phyloP scores from a whole-genome alignment of 2,329 filamentous ascomycete species.

The Penicillium sp. region DNA sequence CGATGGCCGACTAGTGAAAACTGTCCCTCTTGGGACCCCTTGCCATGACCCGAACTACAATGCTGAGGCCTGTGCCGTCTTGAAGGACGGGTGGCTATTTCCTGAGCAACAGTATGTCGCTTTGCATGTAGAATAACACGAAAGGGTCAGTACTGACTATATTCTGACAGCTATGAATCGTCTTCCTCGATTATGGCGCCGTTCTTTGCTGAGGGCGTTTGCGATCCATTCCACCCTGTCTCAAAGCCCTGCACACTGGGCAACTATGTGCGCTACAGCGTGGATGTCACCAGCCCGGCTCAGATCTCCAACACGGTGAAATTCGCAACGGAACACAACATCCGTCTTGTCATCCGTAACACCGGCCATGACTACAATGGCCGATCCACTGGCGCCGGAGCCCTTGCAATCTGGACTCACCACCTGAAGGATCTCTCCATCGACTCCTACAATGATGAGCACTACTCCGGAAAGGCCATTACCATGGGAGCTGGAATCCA shows the following conservation, averaged over 20 bases:
- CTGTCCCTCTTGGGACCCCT: constrained; percentile 50
- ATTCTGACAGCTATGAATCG: constrained; percentile 55
- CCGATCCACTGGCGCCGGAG: constrained; percentile 60
- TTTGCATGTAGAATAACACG: neutral
- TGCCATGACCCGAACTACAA: constrained; percentile 54
- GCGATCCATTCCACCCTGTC: constrained; percentile 40
- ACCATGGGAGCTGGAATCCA: constrained; percentile 55
- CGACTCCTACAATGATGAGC: constrained; percentile 31
- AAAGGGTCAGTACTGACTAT: neutral
- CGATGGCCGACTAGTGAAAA: constrained; percentile 50
- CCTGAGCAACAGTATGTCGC: constrained; percentile 45
- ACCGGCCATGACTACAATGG: constrained; percentile 47
- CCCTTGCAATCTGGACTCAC: constrained; percentile 32
- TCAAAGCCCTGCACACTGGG: constrained; percentile 27
- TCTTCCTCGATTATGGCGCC: constrained; percentile 41
- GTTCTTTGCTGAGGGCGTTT: constrained; percentile 39
- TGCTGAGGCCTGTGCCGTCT: constrained; percentile 39
- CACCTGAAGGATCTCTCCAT: constrained; percentile 29
- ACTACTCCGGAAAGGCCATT: constrained; percentile 53
- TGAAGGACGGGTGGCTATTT: constrained; percentile 45
- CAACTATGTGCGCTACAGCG: constrained; percentile 32
- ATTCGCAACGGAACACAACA: constrained; percentile 48
- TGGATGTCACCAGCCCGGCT: constrained; percentile 29
- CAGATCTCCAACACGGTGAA: constrained; percentile 25
- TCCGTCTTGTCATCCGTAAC: constrained; percentile 49